Base-by-base conservation (phyloP, 306 rosid genomes). In the Rosa lucieae region DNA sequence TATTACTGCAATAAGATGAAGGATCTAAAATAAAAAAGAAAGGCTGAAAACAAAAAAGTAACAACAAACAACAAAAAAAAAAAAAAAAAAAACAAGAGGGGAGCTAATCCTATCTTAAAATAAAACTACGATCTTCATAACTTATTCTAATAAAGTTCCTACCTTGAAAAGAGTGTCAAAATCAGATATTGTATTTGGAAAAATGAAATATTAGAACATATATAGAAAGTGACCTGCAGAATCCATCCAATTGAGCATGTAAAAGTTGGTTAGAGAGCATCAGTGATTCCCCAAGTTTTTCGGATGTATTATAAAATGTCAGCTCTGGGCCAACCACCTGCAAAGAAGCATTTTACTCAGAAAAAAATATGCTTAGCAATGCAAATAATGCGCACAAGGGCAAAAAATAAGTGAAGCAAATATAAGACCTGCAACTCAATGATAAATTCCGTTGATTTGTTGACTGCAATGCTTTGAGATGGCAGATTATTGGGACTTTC, bases 241-340 rank as follows among this genome's bases (percentile, higher is more conserved):
- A 92, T 74, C 89, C 92, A 89, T 95, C 99, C 93, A 95, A 82
- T 76, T 93, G 92, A 35, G 91, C 96, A 77, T 91, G 97, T 83
- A 95, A 80, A 82, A 95, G 92, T 86, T 95, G 91, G 84, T 93
- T 93, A 32, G 94, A 87, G 79, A 91, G 90, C 78, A 85, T 61
- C 67, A 66, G 82, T 42, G 87, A 85, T 70, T 86, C 89, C 72
- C 92, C 97, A 18, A 89, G 87, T 83, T 90, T 90, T 82, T 87
- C 86, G 43, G 99, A 89, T 51, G 94, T 84, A 84, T 88, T 92
- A 80, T 90, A 91, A 80, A 95, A 95, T 44, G 97, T 91, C 78
- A 95, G 94, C 89, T 90, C 99, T 35, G 98, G 99, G 43, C 97
- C 96, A 77, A 95, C 84, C 82, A 92, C 91, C 99, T 95, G 87